phyloP scores from a whole-genome alignment of 1,284 basidiomycete species.

The Tremellales sp. region DNA sequence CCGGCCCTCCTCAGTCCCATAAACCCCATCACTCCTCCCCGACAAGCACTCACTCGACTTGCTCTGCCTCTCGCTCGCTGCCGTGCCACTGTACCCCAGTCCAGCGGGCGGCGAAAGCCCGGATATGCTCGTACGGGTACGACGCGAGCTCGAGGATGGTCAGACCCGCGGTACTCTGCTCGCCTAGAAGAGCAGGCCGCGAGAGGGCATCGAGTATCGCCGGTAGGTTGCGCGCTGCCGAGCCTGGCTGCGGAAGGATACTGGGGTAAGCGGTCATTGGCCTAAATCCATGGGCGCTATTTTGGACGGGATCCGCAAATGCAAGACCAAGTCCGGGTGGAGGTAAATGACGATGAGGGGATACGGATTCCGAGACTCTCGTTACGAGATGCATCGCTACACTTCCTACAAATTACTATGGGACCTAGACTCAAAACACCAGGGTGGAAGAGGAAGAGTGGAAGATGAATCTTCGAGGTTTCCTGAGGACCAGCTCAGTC shows the following conservation, averaged over 20 bases:
- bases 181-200: constrained; percentile 13
- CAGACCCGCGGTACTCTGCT: neutral
- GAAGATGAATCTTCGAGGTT: too few relatives aligned
- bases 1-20: neutral
- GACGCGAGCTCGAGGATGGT: constrained; percentile 34
- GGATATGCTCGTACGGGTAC: constrained; percentile 32
- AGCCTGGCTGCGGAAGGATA: constrained; percentile 32
- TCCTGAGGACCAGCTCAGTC: too few relatives aligned
- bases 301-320: too few relatives aligned
- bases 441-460: too few relatives aligned
- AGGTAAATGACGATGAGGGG: too few relatives aligned
- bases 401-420: too few relatives aligned
- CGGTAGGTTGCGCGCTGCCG: constrained; percentile 26
- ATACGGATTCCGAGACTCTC: too few relatives aligned
- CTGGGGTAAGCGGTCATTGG: constrained; percentile 33
- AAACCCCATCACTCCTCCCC: neutral
- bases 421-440: too few relatives aligned
- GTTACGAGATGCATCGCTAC: too few relatives aligned
- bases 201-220: constrained; percentile 26
- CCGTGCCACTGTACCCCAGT: constrained; percentile 27
- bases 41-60: constrained; percentile 21
- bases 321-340: too few relatives aligned
- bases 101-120: constrained; percentile 21
- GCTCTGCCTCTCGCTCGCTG: constrained; percentile 21
- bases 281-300: too few relatives aligned